Percentiles rank a stretch among this genome's conserved stretches.
Conservation (phyloP, 73 alveolate species). For the Tetrahymena malaccensis region DNA sequence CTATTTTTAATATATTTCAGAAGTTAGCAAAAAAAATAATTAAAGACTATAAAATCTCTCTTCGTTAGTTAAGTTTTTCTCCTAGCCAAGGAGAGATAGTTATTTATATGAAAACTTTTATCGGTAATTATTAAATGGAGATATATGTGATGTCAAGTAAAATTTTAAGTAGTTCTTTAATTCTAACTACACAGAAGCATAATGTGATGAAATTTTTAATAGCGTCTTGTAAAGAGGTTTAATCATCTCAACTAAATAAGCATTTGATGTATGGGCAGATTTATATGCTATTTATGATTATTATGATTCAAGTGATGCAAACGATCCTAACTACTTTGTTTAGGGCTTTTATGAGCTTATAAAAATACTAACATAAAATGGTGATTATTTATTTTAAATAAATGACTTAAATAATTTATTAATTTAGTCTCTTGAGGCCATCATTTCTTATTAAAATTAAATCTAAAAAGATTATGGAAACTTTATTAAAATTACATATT, state of each 20-base stretch:
- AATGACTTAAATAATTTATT: background rate
- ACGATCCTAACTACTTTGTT: background rate
- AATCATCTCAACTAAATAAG: background rate
- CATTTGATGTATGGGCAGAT: background rate
- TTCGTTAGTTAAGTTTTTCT: background rate
- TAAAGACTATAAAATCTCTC: background rate
- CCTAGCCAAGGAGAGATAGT: background rate
- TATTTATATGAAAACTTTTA: background rate
- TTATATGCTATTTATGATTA: background rate
- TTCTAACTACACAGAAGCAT: background rate
- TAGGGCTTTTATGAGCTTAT: background rate
- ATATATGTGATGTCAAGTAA: background rate
- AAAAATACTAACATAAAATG: background rate
- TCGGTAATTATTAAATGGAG: background rate
- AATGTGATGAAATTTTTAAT: background rate
- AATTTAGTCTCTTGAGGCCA: background rate
- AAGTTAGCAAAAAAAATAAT: background rate
- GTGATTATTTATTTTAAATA: background rate
- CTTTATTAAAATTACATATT: background rate
- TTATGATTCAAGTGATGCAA: background rate
- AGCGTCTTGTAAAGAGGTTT: background rate
- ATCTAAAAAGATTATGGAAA: background rate
- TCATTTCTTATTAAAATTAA: background rate
- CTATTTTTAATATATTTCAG: background rate
- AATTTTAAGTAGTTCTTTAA: background rate